Evolutionary conservation across 1,139 yeast species (phyloP).

Genomic region (Saccharomyces hybrid): DNA sequence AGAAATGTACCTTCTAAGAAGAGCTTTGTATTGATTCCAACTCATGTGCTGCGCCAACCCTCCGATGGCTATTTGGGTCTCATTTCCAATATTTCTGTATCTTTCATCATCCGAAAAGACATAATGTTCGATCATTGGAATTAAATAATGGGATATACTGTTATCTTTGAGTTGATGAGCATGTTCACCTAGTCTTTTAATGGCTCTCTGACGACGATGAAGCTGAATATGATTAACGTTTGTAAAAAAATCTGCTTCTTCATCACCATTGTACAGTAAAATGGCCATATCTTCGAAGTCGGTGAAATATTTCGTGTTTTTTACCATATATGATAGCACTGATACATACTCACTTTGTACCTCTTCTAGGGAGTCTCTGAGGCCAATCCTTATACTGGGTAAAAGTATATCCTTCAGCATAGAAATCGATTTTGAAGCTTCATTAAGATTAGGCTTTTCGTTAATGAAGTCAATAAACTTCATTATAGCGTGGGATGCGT

Average conservation of each 20-base stretch:
- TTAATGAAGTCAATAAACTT: slow-evolving; percentile 59
- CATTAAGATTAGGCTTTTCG: slow-evolving; percentile 31
- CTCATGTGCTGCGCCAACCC: slow-evolving; percentile 50
- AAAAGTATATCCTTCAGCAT: slow-evolving; percentile 51
- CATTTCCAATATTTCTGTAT: slow-evolving; percentile 64
- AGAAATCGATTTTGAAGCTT: slow-evolving; percentile 36
- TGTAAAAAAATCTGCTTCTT: slow-evolving; percentile 76
- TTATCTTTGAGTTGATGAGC: slow-evolving; percentile 41
- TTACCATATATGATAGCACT: slow-evolving; percentile 59
- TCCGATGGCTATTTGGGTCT: slow-evolving; percentile 60
- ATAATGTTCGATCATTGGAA: slow-evolving; percentile 81
- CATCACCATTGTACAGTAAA: slow-evolving; percentile 60
- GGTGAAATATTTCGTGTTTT: slow-evolving; percentile 40
- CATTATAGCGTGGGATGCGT: slow-evolving; percentile 59
- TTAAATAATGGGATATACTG: slow-evolving; percentile 68
- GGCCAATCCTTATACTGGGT: slow-evolving; percentile 62
- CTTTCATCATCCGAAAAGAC: slow-evolving; percentile 49
- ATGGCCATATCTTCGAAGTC: slow-evolving; percentile 63
- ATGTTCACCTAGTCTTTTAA: slow-evolving; percentile 48
- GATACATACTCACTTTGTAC: slow-evolving; percentile 66
- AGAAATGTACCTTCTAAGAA: slow-evolving; percentile 61
- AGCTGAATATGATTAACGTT: slow-evolving; percentile 80
- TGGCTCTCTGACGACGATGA: slow-evolving; percentile 79
- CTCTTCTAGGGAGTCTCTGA: slow-evolving; percentile 55
- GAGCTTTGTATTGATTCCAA: slow-evolving; percentile 77